phyloP scores from a whole-genome alignment of 2,329 filamentous ascomycete genomes.

The Hypoxylon sp. region DNA sequence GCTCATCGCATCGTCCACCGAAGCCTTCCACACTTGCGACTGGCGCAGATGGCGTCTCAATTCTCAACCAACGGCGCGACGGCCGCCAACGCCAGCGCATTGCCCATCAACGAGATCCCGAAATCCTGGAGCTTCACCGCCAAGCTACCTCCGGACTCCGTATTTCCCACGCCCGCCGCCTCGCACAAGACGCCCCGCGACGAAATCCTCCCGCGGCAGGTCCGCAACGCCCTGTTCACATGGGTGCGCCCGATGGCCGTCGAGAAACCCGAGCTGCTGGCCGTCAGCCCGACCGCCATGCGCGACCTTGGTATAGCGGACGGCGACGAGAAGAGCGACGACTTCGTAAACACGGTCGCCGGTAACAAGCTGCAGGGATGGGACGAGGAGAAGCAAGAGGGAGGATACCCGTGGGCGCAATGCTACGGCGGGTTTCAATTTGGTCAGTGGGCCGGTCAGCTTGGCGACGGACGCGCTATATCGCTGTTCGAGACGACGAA shows the following conservation, averaged over 20 bases:
- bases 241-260: constrained; percentile 84
- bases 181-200: constrained; percentile 84
- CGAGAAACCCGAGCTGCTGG: constrained; percentile 78
- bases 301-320: constrained; percentile 78
- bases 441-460: constrained; percentile 93
- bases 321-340: constrained; percentile 72
- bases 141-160: constrained; percentile 76
- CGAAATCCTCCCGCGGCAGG: constrained; percentile 79
- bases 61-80: constrained; percentile 43
- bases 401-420: constrained; percentile 96
- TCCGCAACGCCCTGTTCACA: constrained; percentile 85
- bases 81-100: constrained; percentile 18
- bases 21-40: constrained; percentile 43
- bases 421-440: constrained; percentile 89
- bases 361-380: constrained; percentile 86
- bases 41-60: constrained; percentile 46
- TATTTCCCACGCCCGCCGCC: constrained; percentile 79
- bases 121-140: constrained; percentile 72
- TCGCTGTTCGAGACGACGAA: constrained; percentile 91
- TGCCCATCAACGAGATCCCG: constrained; percentile 61
- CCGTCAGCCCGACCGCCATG: constrained; percentile 80
- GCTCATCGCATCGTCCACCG: constrained; percentile 44
- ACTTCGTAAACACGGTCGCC: constrained; percentile 79
- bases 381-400: constrained; percentile 69
- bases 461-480: constrained; percentile 94